Conservation (phyloP, 2,329 filamentous ascomycete genomes). For the Ophiosphaerella herpotricha region DNA sequence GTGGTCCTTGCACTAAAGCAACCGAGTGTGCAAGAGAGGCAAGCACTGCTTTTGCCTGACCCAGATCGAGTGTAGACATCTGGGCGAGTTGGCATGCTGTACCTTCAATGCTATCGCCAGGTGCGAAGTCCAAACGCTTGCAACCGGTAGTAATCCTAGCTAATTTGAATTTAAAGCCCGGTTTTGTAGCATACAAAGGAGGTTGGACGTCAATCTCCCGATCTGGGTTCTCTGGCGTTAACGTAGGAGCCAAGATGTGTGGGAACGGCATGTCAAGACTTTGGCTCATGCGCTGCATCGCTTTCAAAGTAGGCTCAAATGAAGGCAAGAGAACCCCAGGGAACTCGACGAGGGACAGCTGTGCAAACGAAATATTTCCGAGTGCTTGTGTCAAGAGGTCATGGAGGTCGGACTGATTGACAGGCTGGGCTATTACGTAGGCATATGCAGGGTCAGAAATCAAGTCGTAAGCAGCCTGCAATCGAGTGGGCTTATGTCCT, state of each 20-base stretch:
- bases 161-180: background rate
- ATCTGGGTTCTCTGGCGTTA: background rate
- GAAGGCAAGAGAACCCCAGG: background rate
- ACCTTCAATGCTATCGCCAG: background rate
- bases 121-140: background rate
- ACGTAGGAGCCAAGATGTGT: background rate
- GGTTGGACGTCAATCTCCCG: background rate
- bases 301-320: background rate
- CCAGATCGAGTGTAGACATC: slow-evolving; percentile 52
- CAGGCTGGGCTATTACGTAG: background rate
- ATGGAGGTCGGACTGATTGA: background rate
- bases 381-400: background rate
- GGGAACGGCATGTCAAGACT: background rate
- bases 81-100: background rate
- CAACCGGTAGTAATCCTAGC: background rate
- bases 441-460: background rate
- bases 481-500: background rate
- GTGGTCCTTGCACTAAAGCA: slow-evolving; percentile 70
- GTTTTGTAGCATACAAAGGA: background rate
- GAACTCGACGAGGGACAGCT: background rate
- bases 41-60: slow-evolving; percentile 57
- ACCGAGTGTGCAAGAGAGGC: slow-evolving; percentile 58
- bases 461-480: background rate
- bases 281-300: background rate
- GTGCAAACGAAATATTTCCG: background rate